Conservation (phyloP, 257 asterid genomes). For the Fraxinus pennsylvanica region DNA sequence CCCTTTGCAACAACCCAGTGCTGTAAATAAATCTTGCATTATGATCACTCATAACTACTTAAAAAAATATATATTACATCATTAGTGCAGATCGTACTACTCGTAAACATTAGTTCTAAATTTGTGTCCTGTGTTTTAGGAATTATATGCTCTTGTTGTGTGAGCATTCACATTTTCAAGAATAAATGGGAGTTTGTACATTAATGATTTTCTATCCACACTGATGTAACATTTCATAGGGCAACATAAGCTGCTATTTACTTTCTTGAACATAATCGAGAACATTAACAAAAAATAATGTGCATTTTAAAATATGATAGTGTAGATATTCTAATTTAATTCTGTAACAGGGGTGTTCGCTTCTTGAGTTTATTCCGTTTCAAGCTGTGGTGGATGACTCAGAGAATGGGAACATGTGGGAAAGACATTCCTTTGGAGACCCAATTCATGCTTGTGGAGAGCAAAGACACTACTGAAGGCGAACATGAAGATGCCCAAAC, state of each 20-base stretch:
- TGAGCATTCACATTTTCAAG: not conserved
- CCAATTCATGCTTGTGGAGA: constrained; percentile 93
- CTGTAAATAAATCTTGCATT: not conserved
- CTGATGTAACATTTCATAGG: not conserved
- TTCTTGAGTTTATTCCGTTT: constrained; percentile 95
- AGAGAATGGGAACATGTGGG: constrained; percentile 91
- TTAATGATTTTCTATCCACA: not conserved
- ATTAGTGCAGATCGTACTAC: not conserved
- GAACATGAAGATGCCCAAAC: constrained; percentile 59
- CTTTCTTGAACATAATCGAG: not conserved
- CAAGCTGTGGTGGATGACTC: constrained; percentile 99
- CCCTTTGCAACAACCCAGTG: not conserved
- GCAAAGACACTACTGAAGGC: constrained; percentile 65
- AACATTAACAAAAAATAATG: not conserved
- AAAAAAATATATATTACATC: too few relatives aligned
- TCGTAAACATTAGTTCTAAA: not conserved
- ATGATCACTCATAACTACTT: not conserved
- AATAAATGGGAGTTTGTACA: not conserved
- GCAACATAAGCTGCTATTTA: not conserved
- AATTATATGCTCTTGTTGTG: not conserved
- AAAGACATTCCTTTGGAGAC: constrained; percentile 91
- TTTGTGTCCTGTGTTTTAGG: not conserved
- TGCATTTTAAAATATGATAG: not conserved
- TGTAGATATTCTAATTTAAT: not conserved
- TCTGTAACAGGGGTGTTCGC: constrained; percentile 64